These are phyloP conservation scores for Clitopilus passeckerianus DNA, from an alignment of 768 basidiomycete genomes.

Conservation along the genomic window DNA sequence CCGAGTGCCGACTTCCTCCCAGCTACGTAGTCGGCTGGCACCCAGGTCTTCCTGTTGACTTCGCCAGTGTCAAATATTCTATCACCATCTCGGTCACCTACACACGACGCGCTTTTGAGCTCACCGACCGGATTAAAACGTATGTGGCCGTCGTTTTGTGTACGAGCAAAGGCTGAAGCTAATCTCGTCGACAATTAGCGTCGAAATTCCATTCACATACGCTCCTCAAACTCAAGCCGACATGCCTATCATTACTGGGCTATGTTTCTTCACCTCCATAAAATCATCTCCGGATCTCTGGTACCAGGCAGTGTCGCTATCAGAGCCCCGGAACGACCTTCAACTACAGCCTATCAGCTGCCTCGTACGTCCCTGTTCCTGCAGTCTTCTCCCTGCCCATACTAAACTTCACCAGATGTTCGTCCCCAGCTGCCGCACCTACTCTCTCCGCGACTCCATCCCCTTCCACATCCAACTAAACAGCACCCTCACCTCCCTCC, in stretches of 20 bases:
- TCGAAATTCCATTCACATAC: slow-evolving; percentile 47
- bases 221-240: slow-evolving; percentile 49
- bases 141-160: neutral
- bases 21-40: slow-evolving; percentile 28
- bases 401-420: slow-evolving; percentile 38
- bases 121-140: neutral
- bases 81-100: slow-evolving; percentile 35
- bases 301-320: slow-evolving; percentile 40
- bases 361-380: neutral
- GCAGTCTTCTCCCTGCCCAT: neutral
- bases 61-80: slow-evolving; percentile 36
- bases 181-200: slow-evolving; percentile 21
- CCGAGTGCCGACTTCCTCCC: slow-evolving; percentile 39
- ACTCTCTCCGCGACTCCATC: slow-evolving; percentile 48
- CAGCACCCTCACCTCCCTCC: slow-evolving; percentile 40
- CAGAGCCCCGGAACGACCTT: slow-evolving; percentile 31
- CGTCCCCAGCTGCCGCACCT: slow-evolving; percentile 53
- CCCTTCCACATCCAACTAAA: slow-evolving; percentile 64
- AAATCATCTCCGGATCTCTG: slow-evolving; percentile 66
- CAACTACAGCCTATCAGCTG: slow-evolving; percentile 32
- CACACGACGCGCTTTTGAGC: neutral
- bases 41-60: slow-evolving; percentile 29
- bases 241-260: slow-evolving; percentile 42
- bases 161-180: neutral
- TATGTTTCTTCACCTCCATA: slow-evolving; percentile 50